These are phyloP conservation scores for Cylindrotheca closterium DNA, from an alignment of 108 stramenopile genomes.

Conservation along the genomic window DNA sequence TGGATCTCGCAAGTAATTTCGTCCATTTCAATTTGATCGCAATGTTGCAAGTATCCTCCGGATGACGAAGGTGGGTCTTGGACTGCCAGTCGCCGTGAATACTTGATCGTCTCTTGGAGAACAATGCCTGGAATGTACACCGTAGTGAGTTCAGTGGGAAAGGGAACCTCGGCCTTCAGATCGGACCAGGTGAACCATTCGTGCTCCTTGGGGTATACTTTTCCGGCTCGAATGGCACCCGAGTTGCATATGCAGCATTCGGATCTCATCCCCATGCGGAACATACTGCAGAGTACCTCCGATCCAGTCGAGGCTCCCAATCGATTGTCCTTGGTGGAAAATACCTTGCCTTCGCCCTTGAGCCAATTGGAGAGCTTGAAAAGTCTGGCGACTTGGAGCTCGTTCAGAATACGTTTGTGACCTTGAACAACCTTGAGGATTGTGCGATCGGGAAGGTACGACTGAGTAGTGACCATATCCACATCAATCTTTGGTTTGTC, in stretches of 20 bases:
- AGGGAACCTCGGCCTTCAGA: slow-evolving; percentile 48
- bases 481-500: slow-evolving; percentile 20
- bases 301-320: slow-evolving; percentile 26
- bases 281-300: slow-evolving; percentile 15
- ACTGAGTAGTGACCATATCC: slow-evolving; percentile 17
- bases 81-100: slow-evolving; percentile 20
- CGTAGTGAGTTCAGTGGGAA: slow-evolving; percentile 25
- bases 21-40: slow-evolving; percentile 27
- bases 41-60: slow-evolving; percentile 34
- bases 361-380: slow-evolving; percentile 28
- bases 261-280: slow-evolving; percentile 33
- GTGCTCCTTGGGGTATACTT: slow-evolving; percentile 17
- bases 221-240: slow-evolving; percentile 40
- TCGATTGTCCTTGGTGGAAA: slow-evolving; percentile 39
- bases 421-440: slow-evolving; percentile 19
- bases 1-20: slow-evolving; percentile 16
- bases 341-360: slow-evolving; percentile 1
- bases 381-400: slow-evolving; percentile 32
- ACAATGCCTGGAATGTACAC: slow-evolving; percentile 36
- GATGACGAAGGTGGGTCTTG: slow-evolving; percentile 10
- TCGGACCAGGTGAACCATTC: slow-evolving; percentile 43
- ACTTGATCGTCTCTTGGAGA: slow-evolving; percentile 27
- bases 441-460: slow-evolving; percentile 14
- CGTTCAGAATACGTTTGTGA: slow-evolving; percentile 22
- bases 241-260: slow-evolving; percentile 48